Base-by-base conservation (phyloP, 108 stramenopile genomes). In the Cylindrotheca fusiformis region DNA sequence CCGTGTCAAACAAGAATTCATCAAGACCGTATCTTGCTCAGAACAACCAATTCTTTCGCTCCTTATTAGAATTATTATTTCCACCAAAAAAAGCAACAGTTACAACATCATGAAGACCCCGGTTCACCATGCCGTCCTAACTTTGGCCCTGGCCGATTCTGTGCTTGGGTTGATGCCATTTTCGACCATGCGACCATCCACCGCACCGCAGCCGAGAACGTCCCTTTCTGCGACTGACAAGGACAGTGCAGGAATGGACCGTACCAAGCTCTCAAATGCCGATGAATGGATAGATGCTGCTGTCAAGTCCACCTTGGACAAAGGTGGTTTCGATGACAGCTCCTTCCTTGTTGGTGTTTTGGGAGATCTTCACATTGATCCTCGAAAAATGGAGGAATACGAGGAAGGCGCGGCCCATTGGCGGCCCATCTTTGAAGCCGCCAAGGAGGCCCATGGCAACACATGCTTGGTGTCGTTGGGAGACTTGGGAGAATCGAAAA, bases 341-440 rank as follows among this genome's bases (percentile, higher is more conserved):
- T 51, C 50, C 36, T 56, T 56, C 55, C 56, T 58, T 4, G 76
- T 91, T 1, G 84, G 78, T 31, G 48, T 89, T 18, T 57, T 94
- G 58, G 92, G 93, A 3, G 93, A 94, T 56, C 60, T 94, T 41
- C 93, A 94, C 80, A 82, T 94, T 8, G 86, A 88, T 63, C 86
- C 86, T 4, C 83, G 86, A 30, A 80, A 84, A 50, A 84, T 84
- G 86, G 83, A 84, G 48, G 86, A 88, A 53, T 88, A 84, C 59
- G 72, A 49, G 28, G 59, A 36, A 8, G 80, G 83, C 18, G 65
- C 76, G 0, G 32, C 52, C 17, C 83, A 84, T 28, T 71, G 79
- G 62, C 29, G 71, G 18, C 50, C 65, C 20, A 78, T 88, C 19
- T 58, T 88, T 46, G 68, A 84, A 29, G 84, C 91, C 33, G 85